Conservation (phyloP, 176 grass and related monocot genomes). For the Pontederia paniculata region DNA sequence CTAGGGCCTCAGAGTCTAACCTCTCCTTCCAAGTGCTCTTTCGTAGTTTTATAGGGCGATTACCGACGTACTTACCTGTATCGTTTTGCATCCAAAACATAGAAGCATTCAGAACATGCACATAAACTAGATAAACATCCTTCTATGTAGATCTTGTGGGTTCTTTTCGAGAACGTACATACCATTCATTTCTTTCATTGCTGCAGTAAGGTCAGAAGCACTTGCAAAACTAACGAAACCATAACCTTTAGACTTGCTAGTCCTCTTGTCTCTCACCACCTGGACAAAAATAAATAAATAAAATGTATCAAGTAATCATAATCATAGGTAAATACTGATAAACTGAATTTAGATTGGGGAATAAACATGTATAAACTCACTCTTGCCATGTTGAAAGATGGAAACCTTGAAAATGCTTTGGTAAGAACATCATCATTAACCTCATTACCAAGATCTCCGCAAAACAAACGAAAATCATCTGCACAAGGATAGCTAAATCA, state of each 20-base stretch:
- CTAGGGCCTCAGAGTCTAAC: conserved; percentile 49
- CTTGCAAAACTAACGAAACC: conserved; percentile 76
- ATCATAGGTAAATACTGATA: not conserved
- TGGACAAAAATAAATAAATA: not conserved
- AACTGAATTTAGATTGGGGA: not conserved
- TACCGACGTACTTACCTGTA: conserved; percentile 84
- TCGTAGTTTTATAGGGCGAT: conserved; percentile 63
- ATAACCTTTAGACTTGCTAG: conserved; percentile 63
- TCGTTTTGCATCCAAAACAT: not conserved
- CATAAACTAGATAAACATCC: not conserved
- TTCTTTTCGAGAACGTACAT: not conserved
- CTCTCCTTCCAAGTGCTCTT: conserved; percentile 84
- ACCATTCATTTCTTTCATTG: conserved; percentile 78
- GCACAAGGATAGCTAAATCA: not conserved
- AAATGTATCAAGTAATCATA: not conserved
- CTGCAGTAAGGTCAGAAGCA: conserved; percentile 43
- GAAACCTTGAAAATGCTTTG: conserved; percentile 60
- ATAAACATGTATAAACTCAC: conserved; percentile 24
- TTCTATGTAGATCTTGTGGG: not conserved
- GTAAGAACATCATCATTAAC: conserved; percentile 72
- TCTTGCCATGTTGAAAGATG: conserved; percentile 79
- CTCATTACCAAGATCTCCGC: conserved; percentile 89
- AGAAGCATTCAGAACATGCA: not conserved
- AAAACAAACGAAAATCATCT: conserved; percentile 91
- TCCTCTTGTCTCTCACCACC: conserved; percentile 43